A percentile compares a stretch with the other conserved stretches of the same genome.
Evolutionary conservation across 371 early-diverging fungal genomes (phyloP).

Genomic region (Mortierella sp.): DNA sequence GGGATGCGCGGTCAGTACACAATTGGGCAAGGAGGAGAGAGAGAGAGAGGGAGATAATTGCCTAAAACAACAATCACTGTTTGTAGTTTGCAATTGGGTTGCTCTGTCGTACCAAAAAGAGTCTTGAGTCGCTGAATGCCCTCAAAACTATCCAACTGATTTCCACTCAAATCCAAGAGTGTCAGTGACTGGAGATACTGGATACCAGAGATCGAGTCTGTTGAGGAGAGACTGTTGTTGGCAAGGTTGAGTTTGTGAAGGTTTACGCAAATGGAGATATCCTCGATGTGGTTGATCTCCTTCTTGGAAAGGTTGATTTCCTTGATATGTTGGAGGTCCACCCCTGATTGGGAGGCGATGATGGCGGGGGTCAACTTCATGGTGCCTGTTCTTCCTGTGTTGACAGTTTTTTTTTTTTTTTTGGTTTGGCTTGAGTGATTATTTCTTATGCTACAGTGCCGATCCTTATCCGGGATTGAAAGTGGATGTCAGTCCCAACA

Average conservation of each 20-base stretch:
- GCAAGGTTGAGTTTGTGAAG: conserved; percentile 78
- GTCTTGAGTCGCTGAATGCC: conserved; percentile 69
- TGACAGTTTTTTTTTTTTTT: background rate
- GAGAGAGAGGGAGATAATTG: no score
- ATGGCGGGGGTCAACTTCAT: conserved; percentile 70
- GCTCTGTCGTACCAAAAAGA: conserved; percentile 64
- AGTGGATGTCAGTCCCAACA: no score
- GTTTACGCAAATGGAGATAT: conserved; percentile 71
- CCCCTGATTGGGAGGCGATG: conserved; percentile 40
- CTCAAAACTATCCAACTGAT: conserved; percentile 69
- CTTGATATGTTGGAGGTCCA: conserved; percentile 56
- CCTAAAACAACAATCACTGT: no score
- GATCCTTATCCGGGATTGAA: no score
- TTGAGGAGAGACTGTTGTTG: conserved; percentile 67
- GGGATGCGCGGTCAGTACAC: conserved; percentile 2
- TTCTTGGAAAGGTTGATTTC: conserved; percentile 63
- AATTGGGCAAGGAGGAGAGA: no score
- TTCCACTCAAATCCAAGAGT: conserved; percentile 72
- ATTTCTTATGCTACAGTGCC: background rate
- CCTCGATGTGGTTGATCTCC: conserved; percentile 72
- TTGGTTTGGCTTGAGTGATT: background rate
- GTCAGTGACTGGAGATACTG: conserved; percentile 66
- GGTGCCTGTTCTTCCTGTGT: background rate
- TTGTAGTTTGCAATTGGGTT: no score
- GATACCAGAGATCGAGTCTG: conserved; percentile 66